These are phyloP conservation scores for Neocatenulostroma microsporum DNA, from an alignment of 2,329 filamentous ascomycete species.

Conservation along the genomic window DNA sequence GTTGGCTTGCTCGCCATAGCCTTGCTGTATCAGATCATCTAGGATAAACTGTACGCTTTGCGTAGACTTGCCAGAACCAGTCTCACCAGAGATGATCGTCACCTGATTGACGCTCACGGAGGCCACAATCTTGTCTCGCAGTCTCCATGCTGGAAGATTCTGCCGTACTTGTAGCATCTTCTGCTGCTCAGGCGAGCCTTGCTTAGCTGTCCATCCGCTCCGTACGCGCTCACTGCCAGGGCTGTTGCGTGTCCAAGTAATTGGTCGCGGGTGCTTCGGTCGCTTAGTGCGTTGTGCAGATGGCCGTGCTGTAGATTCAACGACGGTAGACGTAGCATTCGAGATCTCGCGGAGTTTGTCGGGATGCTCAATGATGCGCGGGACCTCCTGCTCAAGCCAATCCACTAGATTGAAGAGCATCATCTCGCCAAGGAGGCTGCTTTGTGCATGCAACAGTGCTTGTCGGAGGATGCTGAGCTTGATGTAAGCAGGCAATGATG, in stretches of 20 bases:
- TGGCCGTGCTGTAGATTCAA: slow-evolving; percentile 21
- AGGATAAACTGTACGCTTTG: slow-evolving; percentile 93
- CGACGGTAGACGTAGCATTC: slow-evolving; percentile 59
- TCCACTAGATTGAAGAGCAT: slow-evolving; percentile 88
- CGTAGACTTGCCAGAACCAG: slow-evolving; percentile 93
- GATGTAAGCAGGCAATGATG: slow-evolving; percentile 77
- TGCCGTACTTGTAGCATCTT: slow-evolving; percentile 70
- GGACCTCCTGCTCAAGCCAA: slow-evolving; percentile 82
- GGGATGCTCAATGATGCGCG: slow-evolving; percentile 73
- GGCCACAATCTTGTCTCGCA: slow-evolving; percentile 67
- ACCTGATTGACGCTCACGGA: slow-evolving; percentile 74
- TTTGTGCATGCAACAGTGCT: slow-evolving; percentile 61
- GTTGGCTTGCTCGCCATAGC: slow-evolving; percentile 75
- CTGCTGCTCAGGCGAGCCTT: slow-evolving; percentile 58
- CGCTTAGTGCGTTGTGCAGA: slow-evolving; percentile 1
- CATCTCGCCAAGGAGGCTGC: slow-evolving; percentile 68
- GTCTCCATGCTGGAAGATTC: slow-evolving; percentile 84
- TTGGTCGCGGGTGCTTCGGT: slow-evolving; percentile 44
- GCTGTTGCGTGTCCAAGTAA: slow-evolving; percentile 56
- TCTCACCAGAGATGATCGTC: slow-evolving; percentile 92
- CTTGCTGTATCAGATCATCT: slow-evolving; percentile 75
- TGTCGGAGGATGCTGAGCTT: slow-evolving; percentile 79
- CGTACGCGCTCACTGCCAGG: slow-evolving; percentile 51
- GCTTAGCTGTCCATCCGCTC: slow-evolving; percentile 60
- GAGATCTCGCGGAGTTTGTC: slow-evolving; percentile 79